These are phyloP conservation scores for Ascochyta fabae DNA, from an alignment of 2,329 filamentous ascomycete genomes.

Conservation along the genomic window DNA sequence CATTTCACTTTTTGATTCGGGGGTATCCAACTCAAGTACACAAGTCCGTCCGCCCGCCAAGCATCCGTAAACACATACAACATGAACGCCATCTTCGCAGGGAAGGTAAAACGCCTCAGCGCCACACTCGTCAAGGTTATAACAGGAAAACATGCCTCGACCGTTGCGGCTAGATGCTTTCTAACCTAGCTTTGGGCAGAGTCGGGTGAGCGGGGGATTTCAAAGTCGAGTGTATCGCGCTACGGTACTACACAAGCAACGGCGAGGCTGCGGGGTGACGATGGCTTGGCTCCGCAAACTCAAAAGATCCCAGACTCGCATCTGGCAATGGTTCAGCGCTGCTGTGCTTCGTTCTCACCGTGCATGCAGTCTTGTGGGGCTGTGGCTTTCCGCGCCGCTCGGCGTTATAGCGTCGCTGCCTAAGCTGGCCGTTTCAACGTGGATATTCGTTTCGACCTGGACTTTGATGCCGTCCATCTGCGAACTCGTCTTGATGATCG, in stretches of 20 bases:
- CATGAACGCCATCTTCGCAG: not conserved
- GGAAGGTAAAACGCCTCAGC: not conserved
- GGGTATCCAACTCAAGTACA: constrained; percentile 15
- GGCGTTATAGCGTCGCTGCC: constrained; percentile 8
- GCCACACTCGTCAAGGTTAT: not conserved
- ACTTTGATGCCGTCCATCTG: constrained; percentile 41
- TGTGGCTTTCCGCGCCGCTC: not conserved
- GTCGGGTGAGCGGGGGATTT: not conserved
- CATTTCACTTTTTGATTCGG: not conserved
- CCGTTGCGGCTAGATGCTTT: not conserved
- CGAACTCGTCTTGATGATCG: constrained; percentile 38
- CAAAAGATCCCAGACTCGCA: not conserved
- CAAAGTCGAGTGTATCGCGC: too few species aligned
- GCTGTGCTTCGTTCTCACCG: not conserved
- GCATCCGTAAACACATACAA: constrained; percentile 9
- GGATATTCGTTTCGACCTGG: constrained; percentile 35
- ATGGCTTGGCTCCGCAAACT: not conserved
- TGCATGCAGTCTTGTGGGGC: not conserved
- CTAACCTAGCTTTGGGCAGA: not conserved
- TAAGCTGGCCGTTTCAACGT: constrained; percentile 4
- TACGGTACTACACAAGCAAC: not conserved
- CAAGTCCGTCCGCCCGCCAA: not conserved
- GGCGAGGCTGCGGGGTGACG: not conserved
- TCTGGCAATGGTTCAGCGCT: not conserved
- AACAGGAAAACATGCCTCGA: not conserved